Base-by-base conservation (phyloP, 2,329 filamentous ascomycete genomes). In the Hypomyces perniciosus region DNA sequence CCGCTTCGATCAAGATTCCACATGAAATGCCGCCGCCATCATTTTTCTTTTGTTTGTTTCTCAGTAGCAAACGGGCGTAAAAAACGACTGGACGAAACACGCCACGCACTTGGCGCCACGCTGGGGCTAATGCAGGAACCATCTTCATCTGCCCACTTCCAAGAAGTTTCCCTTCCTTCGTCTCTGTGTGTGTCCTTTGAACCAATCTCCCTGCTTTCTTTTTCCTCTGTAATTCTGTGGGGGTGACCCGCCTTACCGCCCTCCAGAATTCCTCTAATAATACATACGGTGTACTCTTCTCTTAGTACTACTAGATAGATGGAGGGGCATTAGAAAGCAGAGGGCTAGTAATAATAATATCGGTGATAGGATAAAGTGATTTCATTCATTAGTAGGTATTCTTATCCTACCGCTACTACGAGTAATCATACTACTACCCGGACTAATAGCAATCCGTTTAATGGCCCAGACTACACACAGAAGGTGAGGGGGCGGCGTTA, bases 81-180 rank as follows among this genome's bases (percentile, higher is more conserved):
- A 33, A 30, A 9, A 12, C 12, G 39, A 41, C 10, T 13, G 20
- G 39, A 41, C 12, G 9, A 38, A 39, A 12, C 34, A 13, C 29
- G 39, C 20, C 31, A 8, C 7, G 3, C 13, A 10, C 33, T 30
- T 34, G 28, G 33, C 50, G 45, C 50, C 48, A 35, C 28, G 30
- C 33, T 20, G 27, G 46, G 54, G 52, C 57, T 59, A 56, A 55
- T 56, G 57, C 57, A 59, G 57, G 57, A 56, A 59, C 59, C 54
- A 55, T 56, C 41, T 44, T 48, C 51, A 51, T 50, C 53, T 39
- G 48, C 45, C 42, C 57, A 34, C 45, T 37, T 43, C 27, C 34
- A 20, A 33, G 45, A 43, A 44, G 37, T 42, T 42, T 41, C 34
- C n/a, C 34, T n/a, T 37, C 34, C 4, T 37, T 31, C 30, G 35